These are phyloP conservation scores for Monilinia vaccinii-corymbosi DNA, from an alignment of 2,329 filamentous ascomycete genomes.

Conservation along the genomic window DNA sequence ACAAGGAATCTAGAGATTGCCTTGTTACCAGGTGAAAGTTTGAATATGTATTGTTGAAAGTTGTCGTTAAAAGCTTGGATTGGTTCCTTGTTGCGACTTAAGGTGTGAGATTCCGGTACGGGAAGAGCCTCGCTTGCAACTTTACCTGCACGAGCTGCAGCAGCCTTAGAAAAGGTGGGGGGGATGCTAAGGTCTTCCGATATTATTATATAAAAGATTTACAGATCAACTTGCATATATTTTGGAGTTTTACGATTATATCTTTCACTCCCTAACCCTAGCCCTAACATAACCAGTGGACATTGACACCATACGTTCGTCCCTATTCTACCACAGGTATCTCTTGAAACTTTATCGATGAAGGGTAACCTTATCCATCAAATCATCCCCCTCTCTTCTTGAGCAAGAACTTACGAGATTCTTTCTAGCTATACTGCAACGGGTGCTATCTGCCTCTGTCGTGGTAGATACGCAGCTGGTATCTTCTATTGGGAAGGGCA, in stretches of 20 bases:
- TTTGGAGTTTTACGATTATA: neutral
- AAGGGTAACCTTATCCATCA: slow-evolving; percentile 30
- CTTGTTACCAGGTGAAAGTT: neutral
- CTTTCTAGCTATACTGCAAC: slow-evolving; percentile 72
- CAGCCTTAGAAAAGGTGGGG: slow-evolving; percentile 14
- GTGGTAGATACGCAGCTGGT: slow-evolving; percentile 86
- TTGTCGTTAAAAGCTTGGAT: neutral
- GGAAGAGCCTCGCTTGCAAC: slow-evolving; percentile 11
- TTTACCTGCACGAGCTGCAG: neutral
- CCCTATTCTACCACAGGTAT: neutral
- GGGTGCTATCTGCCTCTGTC: slow-evolving; percentile 90
- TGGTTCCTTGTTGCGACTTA: neutral
- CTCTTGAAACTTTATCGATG: no score
- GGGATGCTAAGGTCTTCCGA: neutral
- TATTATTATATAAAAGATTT: no score
- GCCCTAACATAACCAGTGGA: no score
- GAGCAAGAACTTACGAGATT: neutral
- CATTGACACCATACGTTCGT: neutral
- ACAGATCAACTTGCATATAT: no score
- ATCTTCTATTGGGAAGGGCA: slow-evolving; percentile 81
- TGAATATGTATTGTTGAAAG: neutral
- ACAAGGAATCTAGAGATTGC: slow-evolving; percentile 12
- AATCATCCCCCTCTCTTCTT: neutral
- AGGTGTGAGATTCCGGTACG: neutral
- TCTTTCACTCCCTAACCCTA: no score